Percentiles rank a stretch among this genome's conserved stretches.
Conservation (phyloP, 1,284 basidiomycete genomes). For the Tilletia horrida region DNA sequence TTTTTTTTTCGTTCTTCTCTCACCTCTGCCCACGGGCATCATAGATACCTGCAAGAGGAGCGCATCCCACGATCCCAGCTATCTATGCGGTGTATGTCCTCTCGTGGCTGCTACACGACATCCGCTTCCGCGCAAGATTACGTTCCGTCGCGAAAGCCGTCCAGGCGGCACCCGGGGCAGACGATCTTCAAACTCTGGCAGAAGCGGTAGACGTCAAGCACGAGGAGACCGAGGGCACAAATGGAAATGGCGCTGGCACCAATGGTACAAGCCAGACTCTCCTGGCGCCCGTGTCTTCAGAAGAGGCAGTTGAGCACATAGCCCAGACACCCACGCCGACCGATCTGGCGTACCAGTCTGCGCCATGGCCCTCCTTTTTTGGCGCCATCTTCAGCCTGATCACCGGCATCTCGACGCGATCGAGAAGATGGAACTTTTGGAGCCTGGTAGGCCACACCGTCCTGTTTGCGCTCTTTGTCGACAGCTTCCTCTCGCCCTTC, state of each 20-base stretch:
- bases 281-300: conserved; percentile 28
- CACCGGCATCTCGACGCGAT: conserved; percentile 39
- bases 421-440: conserved; percentile 37
- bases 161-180: conserved; percentile 20
- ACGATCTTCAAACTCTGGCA: conserved; percentile 34
- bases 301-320: neutral
- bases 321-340: conserved; percentile 1
- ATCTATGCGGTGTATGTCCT: conserved; percentile 36
- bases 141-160: neutral
- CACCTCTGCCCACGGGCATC: too few species aligned
- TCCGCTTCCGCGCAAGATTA: conserved; percentile 21
- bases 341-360: conserved; percentile 9
- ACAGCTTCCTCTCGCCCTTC: conserved; percentile 48
- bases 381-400: conserved; percentile 32
- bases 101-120: conserved; percentile 33
- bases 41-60: conserved; percentile 4
- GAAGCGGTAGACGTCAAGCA: conserved; percentile 31
- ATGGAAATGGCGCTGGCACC: neutral
- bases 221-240: conserved; percentile 7
- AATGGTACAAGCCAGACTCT: conserved; percentile 16
- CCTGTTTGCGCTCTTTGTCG: conserved; percentile 43
- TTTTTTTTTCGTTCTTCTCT: neutral
- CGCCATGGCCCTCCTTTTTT: conserved; percentile 17
- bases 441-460: conserved; percentile 39
- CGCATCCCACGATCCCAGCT: conserved; percentile 25